phyloP scores from a whole-genome alignment of 139 green algal species.

The Tetraselmis chui region DNA sequence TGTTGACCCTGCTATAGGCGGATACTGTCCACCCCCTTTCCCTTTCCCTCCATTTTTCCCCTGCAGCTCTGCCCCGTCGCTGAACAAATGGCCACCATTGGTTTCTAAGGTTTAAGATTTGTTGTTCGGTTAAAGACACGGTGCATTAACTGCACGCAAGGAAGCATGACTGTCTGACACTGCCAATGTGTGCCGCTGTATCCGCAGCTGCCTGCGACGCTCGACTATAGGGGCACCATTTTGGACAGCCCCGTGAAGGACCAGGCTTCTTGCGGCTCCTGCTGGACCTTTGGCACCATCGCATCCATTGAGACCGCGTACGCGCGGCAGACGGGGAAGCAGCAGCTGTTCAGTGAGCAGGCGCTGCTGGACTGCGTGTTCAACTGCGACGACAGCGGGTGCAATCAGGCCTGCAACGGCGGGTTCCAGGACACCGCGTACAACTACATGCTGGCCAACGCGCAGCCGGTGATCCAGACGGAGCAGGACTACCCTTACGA shows the following conservation, averaged over 20 bases:
- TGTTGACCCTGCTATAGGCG: no score
- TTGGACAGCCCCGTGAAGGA: conserved; percentile 55
- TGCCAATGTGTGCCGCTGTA: no score
- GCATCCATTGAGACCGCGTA: conserved; percentile 38
- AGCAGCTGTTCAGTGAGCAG: conserved; percentile 47
- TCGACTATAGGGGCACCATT: conserved; percentile 37
- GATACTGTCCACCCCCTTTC: no score
- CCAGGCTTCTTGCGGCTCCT: conserved; percentile 48
- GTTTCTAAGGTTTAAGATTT: no score
- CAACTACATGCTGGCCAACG: conserved; percentile 28
- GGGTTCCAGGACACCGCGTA: conserved; percentile 22
- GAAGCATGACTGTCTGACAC: no score
- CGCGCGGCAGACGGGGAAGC: conserved; percentile 31
- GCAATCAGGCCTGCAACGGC: conserved; percentile 39
- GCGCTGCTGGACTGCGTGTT: conserved; percentile 53
- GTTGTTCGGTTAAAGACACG: no score
- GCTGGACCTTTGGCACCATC: conserved; percentile 46
- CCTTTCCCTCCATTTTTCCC: no score
- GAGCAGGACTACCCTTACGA: conserved; percentile 45
- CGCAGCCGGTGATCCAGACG: conserved; percentile 9
- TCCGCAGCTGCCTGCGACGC: conserved; percentile 22
- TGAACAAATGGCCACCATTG: no score
- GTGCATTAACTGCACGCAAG: no score
- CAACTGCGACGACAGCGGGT: conserved; percentile 11
- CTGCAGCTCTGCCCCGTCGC: no score